These are phyloP conservation scores for Beauveria sp. DNA, from an alignment of 2,329 filamentous ascomycete species.

Conservation along the genomic window DNA sequence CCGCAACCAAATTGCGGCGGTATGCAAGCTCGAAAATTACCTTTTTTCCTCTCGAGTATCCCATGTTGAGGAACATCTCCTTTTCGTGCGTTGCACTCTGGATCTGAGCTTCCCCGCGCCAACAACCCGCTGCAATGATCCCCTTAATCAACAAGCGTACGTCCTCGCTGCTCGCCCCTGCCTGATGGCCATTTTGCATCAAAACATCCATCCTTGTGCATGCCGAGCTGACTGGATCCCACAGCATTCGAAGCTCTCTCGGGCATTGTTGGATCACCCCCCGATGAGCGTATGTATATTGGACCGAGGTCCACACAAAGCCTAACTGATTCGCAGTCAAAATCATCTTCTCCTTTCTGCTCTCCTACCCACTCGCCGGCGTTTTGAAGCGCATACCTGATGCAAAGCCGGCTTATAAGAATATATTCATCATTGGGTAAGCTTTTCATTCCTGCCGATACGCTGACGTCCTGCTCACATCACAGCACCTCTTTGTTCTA, in stretches of 20 bases:
- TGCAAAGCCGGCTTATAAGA: conserved; percentile 73
- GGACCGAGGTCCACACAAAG: neutral
- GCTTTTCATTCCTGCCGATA: neutral
- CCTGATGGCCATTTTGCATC: neutral
- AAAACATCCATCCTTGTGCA: neutral
- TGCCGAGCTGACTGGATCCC: neutral
- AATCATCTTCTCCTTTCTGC: conserved; percentile 79
- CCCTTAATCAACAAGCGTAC: conserved; percentile 7
- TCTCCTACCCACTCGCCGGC: conserved; percentile 87
- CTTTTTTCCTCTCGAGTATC: neutral
- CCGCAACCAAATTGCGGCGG: neutral
- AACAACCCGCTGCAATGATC: neutral
- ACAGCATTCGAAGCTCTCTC: conserved; percentile 38
- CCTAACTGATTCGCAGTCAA: conserved; percentile 57
- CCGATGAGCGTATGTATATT: conserved; percentile 37
- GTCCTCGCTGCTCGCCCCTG: neutral
- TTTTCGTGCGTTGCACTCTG: too few relatives aligned
- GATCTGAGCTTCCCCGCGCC: neutral
- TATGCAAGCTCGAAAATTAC: neutral
- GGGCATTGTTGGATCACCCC: conserved; percentile 32
- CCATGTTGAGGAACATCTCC: neutral
- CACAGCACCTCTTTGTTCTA: conserved; percentile 76
- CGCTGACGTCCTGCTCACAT: neutral
- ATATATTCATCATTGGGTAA: conserved; percentile 75
- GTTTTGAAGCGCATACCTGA: conserved; percentile 88